Conservation (phyloP, 768 basidiomycete genomes). For the Leccinum ochraceum region DNA sequence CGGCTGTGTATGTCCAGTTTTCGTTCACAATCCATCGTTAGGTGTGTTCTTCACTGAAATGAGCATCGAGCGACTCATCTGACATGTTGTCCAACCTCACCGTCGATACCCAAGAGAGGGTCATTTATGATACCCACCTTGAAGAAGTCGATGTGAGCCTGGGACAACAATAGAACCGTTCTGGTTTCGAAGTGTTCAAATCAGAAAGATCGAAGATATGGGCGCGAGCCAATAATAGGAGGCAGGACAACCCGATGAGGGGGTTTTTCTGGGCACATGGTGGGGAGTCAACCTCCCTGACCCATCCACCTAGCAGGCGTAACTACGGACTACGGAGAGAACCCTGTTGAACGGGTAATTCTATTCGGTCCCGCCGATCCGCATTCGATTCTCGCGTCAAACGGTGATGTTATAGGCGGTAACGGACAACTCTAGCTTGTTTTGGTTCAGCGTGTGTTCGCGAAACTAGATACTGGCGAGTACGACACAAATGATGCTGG, state of each 20-base stretch:
- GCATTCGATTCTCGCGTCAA: too few relatives aligned
- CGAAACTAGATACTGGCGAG: too few relatives aligned
- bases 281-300: too few relatives aligned
- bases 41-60: slow-evolving; percentile 43
- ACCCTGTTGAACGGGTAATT: too few relatives aligned
- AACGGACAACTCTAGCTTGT: too few relatives aligned
- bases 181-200: slow-evolving; percentile 54
- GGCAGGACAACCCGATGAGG: slow-evolving; percentile 1
- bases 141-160: slow-evolving; percentile 50
- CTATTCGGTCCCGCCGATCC: too few relatives aligned
- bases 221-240: slow-evolving; percentile 20
- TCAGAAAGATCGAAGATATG: slow-evolving; percentile 44
- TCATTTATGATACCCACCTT: slow-evolving; percentile 54
- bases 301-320: too few relatives aligned
- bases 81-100: slow-evolving; percentile 26
- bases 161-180: slow-evolving; percentile 57
- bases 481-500: too few relatives aligned
- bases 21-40: slow-evolving; percentile 57
- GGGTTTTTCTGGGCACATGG: slow-evolving; percentile 1
- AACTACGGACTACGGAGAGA: too few relatives aligned
- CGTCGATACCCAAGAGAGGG: slow-evolving; percentile 54
- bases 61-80: not conserved
- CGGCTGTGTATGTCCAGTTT: slow-evolving; percentile 61
- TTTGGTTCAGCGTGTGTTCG: too few relatives aligned
- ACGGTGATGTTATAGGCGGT: too few relatives aligned